phyloP scores from a whole-genome alignment of 2,329 filamentous ascomycete genomes.

The Emergomyces orientalis region DNA sequence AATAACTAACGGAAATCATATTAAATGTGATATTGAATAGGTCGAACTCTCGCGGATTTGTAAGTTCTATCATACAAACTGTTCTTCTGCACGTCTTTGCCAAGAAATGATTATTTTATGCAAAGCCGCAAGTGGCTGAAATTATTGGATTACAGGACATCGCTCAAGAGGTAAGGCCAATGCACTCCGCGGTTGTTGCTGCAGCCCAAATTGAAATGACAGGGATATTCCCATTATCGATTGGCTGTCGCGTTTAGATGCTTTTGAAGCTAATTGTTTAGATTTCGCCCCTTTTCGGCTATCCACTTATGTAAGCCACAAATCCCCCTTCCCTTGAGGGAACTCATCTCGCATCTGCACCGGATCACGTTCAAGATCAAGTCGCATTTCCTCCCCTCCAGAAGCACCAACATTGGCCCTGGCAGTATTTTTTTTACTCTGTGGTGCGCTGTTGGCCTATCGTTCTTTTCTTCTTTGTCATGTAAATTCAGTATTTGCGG shows the following conservation, averaged over 20 bases:
- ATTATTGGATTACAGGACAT: slow-evolving; percentile 27
- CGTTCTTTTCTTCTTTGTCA: slow-evolving; percentile 2
- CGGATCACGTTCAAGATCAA: slow-evolving; percentile 27
- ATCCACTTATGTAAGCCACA: slow-evolving; percentile 29
- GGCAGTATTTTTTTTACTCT: not conserved
- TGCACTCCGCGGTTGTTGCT: slow-evolving; percentile 16
- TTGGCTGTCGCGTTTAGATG: slow-evolving; percentile 33
- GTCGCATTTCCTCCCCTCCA: not conserved
- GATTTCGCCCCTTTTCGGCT: slow-evolving; percentile 35
- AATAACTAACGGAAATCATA: slow-evolving; percentile 1
- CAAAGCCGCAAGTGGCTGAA: slow-evolving; percentile 28
- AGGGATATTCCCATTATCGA: slow-evolving; percentile 24
- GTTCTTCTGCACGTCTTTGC: not conserved
- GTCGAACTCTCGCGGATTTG: slow-evolving; percentile 51
- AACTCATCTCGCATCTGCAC: slow-evolving; percentile 23
- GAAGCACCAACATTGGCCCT: not conserved
- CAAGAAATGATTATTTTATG: not conserved
- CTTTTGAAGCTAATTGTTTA: slow-evolving; percentile 29
- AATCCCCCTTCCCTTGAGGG: not conserved
- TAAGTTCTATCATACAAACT: slow-evolving; percentile 31
- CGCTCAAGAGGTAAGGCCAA: slow-evolving; percentile 7
- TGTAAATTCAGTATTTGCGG: not conserved
- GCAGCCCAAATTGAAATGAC: slow-evolving; percentile 23
- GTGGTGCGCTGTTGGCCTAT: slow-evolving; percentile 3
- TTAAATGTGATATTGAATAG: slow-evolving; percentile 17